Evolutionary conservation across 2,329 filamentous ascomycete genomes (phyloP), one percentile per base, ranked within the genome.

Genomic region (Nothopassalora personata): DNA sequence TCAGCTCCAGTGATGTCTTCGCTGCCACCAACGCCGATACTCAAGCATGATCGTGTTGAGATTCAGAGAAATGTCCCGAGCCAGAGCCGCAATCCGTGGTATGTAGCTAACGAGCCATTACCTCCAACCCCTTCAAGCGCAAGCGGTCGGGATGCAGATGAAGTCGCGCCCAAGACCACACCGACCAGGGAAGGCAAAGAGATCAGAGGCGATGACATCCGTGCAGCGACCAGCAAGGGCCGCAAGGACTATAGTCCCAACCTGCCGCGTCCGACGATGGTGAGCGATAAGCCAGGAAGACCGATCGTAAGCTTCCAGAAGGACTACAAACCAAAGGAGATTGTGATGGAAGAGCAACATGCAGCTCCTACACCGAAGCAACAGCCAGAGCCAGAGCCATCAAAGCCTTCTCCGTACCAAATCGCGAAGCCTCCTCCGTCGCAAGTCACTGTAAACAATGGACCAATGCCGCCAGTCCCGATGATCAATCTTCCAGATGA

Each of bases 301-400:
- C 93, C 93, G 64, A 97, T 97, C 80, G 93, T 97, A 81, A 97
- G 93, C 82, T 97, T 97, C 81, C 84, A 96, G 76, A 84, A 84
- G 70, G 84, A 88, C 72, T 96, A 90, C 86, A 88, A 86, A 80
- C 83, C 86, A 71, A 84, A 83, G 72, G 86, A 89, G 73, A 80
- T 88, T 81, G 87, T 91, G 84, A 76, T 84, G 78, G 88, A 87
- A 75, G 75, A 79, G 58, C 74, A 76, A 31, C 70, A 72, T 30
- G 58, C 53, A 23, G 73, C 73, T 2, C 54, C 67, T 3, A 23
- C 56, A 9, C 53, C 56, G 31, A 52, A 60, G 27, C 57, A 49
- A 36, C 48, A 34, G n/a, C 31, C 57, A 45, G 10, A 60, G 57
- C 4, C 49, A 45, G 10, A 60, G 57, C n/a, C 49, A 34, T 60